Conservation (phyloP, 768 basidiomycete genomes). For the Russula abietina region DNA sequence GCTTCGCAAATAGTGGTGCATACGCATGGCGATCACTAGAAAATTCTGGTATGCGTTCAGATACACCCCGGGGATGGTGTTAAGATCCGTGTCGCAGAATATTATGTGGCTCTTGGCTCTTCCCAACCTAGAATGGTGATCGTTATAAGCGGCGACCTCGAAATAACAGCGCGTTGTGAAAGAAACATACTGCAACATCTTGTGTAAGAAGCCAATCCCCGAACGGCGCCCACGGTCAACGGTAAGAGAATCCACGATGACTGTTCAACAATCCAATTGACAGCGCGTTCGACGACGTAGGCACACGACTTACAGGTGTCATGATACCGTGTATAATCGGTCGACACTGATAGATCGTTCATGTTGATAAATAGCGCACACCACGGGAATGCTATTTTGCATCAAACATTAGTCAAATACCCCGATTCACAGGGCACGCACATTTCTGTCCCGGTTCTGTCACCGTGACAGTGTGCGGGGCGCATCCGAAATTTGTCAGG, state of each 20-base stretch:
- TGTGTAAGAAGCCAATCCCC: slow-evolving; percentile 57
- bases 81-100: slow-evolving; percentile 70
- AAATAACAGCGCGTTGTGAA: background rate
- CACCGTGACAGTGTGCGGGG: slow-evolving; percentile 47
- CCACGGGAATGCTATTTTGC: slow-evolving; percentile 75
- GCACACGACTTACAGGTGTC: slow-evolving; percentile 45
- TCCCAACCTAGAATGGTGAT: slow-evolving; percentile 44
- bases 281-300: background rate
- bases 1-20: slow-evolving; percentile 70
- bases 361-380: slow-evolving; percentile 84
- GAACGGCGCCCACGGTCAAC: slow-evolving; percentile 60
- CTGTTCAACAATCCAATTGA: slow-evolving; percentile 35
- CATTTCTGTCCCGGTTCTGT: slow-evolving; percentile 42
- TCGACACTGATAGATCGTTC: slow-evolving; percentile 66
- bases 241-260: slow-evolving; percentile 60
- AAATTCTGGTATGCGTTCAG: slow-evolving; percentile 87
- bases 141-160: background rate
- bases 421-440: slow-evolving; percentile 7
- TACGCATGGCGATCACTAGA: slow-evolving; percentile 75
- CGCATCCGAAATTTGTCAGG: slow-evolving; percentile 75
- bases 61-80: slow-evolving; percentile 54
- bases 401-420: background rate
- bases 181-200: slow-evolving; percentile 67
- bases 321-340: slow-evolving; percentile 69
- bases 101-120: slow-evolving; percentile 74